These are phyloP conservation scores for Saksenaea oblongispora DNA, from an alignment of 371 early-diverging fungal genomes.

Conservation along the genomic window DNA sequence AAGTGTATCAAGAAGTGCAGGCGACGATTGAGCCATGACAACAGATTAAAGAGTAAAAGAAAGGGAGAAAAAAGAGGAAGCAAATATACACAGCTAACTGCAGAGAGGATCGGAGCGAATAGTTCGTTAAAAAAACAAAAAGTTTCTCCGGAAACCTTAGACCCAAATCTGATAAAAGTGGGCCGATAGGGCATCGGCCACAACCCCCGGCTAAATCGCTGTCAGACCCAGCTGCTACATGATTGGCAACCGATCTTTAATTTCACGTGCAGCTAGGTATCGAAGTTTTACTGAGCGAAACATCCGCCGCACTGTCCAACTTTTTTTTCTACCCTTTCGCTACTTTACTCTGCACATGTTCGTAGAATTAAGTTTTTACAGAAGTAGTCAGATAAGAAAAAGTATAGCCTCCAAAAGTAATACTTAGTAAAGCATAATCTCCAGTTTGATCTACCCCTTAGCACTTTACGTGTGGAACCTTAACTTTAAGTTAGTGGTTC, in stretches of 20 bases:
- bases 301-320: background rate
- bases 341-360: too few species aligned
- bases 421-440: too few species aligned
- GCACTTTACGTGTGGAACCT: too few species aligned
- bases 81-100: background rate
- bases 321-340: too few species aligned
- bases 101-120: background rate
- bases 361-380: too few species aligned
- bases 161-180: background rate
- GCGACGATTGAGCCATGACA: conserved; percentile 21
- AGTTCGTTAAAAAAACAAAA: background rate
- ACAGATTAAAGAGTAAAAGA: background rate
- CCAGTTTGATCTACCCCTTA: too few species aligned
- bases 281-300: background rate
- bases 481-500: too few species aligned
- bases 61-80: background rate
- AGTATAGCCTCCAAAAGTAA: too few species aligned
- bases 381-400: too few species aligned
- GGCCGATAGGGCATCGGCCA: background rate
- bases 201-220: background rate
- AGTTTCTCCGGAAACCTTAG: background rate
- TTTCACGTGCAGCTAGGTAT: background rate
- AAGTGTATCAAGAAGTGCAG: conserved; percentile 41
- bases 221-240: background rate
- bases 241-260: background rate